Base-by-base conservation (phyloP, 257 asterid species). In the Solanum boliviense region DNA sequence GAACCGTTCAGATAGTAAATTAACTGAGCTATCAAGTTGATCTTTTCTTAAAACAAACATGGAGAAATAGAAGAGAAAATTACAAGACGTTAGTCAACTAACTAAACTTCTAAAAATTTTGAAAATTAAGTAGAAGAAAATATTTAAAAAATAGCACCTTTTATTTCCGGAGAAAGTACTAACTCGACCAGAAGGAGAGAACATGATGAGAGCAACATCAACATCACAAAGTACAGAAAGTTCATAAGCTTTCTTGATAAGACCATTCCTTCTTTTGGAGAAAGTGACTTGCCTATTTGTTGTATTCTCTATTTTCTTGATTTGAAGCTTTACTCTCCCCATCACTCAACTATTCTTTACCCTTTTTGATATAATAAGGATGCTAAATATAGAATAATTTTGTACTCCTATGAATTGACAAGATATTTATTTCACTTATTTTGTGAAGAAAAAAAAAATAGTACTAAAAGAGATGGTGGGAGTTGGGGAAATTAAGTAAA, bases 231-330 rank as follows among this genome's bases (percentile, higher is more conserved):
- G 99, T 1, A 97, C 98, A 91, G 99, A 97, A 82, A 97, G 98
- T 36, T 97, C 99, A 91, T 97, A 97, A 46, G 99, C 99, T 93
- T 97, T 97, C 94, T 97, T 97, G 56, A 97, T 92, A 13, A 97
- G 95, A 16, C 99, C 99, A 91, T 93, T 97, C 88, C 99, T 95
- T 67, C 99, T 93, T 93, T 97, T 97, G 2, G 99, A 97, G 93
- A 94, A 97, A 91, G 99, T 97, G 89, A 97, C 98, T 88, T 97
- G 99, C 94, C 99, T 92, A 86, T 97, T 97, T 56, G 99, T 97
- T 88, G 98, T 95, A 52, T 95, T 97, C 88, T 97, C 99, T 2
- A 97, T 97, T 88, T 92, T 95, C 95, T 95, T 97, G 93, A 97
- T 97, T 90, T 95, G 95, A 11, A 97, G 94, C 89, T 97, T 97